A percentile compares a stretch with the other conserved stretches of the same genome.
Evolutionary conservation across 2,329 filamentous ascomycete genomes (phyloP).

Genomic region (Paramyrothecium roridum): DNA sequence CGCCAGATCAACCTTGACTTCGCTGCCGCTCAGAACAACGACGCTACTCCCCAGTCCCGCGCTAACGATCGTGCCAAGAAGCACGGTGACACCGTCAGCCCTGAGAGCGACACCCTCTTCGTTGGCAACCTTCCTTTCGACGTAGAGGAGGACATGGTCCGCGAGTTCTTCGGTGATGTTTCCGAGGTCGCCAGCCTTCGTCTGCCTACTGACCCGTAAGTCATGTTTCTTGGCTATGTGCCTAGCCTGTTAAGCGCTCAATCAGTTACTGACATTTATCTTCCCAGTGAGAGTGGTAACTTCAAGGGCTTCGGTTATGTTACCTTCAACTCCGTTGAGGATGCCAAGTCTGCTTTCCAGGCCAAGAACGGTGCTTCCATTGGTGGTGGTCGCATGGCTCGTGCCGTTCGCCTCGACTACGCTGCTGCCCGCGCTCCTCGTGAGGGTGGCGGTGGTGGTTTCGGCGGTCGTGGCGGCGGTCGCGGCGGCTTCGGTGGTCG

Average conservation of each 20-base stretch:
- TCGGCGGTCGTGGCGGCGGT: constrained; percentile 48
- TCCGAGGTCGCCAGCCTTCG: constrained; percentile 74
- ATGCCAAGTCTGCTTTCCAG: constrained; percentile 73
- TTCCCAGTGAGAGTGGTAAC: constrained; percentile 66
- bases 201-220: constrained; percentile 78
- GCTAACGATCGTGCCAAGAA: constrained; percentile 62
- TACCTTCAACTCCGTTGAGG: constrained; percentile 76
- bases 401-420: constrained; percentile 79
- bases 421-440: constrained; percentile 64
- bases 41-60: constrained; percentile 49
- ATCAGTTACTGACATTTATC: constrained; percentile 11
- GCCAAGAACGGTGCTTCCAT: constrained; percentile 64
- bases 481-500: constrained; percentile 37
- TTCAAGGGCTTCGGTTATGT: constrained; percentile 95
- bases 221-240: constrained; percentile 29
- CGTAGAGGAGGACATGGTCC: constrained; percentile 71
- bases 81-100: constrained; percentile 77
- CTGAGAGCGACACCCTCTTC: constrained; percentile 83
- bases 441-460: constrained; percentile 53
- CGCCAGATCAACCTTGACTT: constrained; percentile 78
- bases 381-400: constrained; percentile 64
- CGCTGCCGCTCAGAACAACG: constrained; percentile 62
- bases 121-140: constrained; percentile 89
- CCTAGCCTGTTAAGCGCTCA: background rate
- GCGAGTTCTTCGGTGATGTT: constrained; percentile 69